phyloP scores from a whole-genome alignment of 163 green algal species.

The Chloromonas sp. region DNA sequence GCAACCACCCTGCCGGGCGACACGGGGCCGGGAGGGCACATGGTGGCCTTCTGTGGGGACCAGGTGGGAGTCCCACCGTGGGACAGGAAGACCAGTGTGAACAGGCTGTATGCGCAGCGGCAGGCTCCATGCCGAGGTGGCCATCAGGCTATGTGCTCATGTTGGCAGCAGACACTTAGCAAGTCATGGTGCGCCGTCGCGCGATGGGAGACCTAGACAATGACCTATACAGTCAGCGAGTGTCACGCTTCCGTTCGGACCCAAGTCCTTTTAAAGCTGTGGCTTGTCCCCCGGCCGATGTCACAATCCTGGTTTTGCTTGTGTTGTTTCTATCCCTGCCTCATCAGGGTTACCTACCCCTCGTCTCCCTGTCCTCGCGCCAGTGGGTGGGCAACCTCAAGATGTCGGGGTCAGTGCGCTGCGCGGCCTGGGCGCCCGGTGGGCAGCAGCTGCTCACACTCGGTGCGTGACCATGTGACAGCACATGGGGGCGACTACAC shows the following conservation, averaged over 20 bases:
- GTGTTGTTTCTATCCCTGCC: neutral
- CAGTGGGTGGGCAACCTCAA: constrained; percentile 74
- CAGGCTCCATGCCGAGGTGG: neutral
- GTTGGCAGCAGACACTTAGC: too few relatives aligned
- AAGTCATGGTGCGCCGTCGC: too few relatives aligned
- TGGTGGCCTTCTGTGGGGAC: constrained; percentile 14
- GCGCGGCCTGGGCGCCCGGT: constrained; percentile 43
- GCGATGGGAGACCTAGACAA: neutral
- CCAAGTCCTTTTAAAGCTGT: neutral
- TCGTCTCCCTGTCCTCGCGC: constrained; percentile 74
- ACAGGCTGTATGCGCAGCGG: neutral
- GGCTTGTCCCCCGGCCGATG: neutral
- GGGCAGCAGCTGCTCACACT: constrained; percentile 43
- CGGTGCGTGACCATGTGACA: constrained; percentile 7
- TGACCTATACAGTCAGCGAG: neutral
- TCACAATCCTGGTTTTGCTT: neutral
- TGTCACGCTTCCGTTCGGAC: neutral
- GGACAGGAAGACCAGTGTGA: neutral
- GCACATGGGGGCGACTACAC: too few relatives aligned
- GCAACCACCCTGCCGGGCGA: constrained; percentile 36
- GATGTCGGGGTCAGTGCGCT: constrained; percentile 73
- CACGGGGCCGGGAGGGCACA: constrained; percentile 1
- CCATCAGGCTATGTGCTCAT: neutral
- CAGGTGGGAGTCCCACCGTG: neutral
- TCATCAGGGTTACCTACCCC: constrained; percentile 64